Base-by-base conservation (phyloP, 768 basidiomycete genomes). In the Phylloporus arenicola region DNA sequence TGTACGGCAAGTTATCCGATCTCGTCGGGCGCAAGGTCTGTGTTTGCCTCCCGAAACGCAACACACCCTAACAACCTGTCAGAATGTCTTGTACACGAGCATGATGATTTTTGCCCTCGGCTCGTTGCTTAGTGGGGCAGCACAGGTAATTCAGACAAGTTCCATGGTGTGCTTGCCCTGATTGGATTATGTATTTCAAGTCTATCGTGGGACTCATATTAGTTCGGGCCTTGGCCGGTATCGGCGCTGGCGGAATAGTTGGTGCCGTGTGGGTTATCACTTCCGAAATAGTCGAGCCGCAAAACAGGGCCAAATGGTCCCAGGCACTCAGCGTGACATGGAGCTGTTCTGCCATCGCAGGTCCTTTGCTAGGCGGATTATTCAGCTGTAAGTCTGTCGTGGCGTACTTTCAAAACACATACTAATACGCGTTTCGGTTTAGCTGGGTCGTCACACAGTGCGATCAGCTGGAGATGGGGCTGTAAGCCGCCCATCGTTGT, bases 221-320 rank as follows among this genome's bases (percentile, higher is more conserved):
- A 22, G 78, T 83, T 46, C 77, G 89, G 42, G 75, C 70, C 45
- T 51, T 79, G 47, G 85, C 88, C 52, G 90, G 90, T 38, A 73
- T 88, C 51, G 90, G 90, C n/a, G 90, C 84, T 14, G 90, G 90
- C 31, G 90, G 90, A 9, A 90, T 92, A 55, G 89, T 91, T 51
- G 81, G 81, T 63, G 78, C 85, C 38, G 88, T 92, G 31, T 92
- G 90, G 90, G 81, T 88, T 20, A 84, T 92, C 51, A 90, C 87
- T 40, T 79, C 88, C 55, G 89, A 92, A 64, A 82, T 92, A 51
- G 89, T 92, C 37, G 81, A 84, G 64, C 75, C 81, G 25, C 74
- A 71, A 53, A 71, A 77, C 51, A 80, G 87, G 50, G 84, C 88
- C 43, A 88, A 82, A 64, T 92, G 88, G 89, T 88, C 86, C 11